Base-by-base conservation (phyloP, 2,329 filamentous ascomycete genomes). In the Chaetomium sp. region DNA sequence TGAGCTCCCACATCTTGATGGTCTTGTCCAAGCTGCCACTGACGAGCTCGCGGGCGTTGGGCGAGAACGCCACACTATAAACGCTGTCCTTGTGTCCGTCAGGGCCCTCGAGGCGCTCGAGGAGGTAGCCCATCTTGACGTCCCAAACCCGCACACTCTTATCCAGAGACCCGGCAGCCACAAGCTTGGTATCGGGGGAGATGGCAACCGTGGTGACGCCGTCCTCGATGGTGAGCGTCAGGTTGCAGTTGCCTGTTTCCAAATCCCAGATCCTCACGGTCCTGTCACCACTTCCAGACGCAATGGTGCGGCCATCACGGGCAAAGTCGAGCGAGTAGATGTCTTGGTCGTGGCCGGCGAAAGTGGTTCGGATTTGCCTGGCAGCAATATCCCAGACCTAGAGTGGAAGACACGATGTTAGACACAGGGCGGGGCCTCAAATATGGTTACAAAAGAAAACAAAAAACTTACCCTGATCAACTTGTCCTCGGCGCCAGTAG, bases 121-220 rank as follows among this genome's bases (percentile, higher is more conserved):
- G 84, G 11, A 96, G 81, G 68, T 87, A 90, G 53, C 91, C 92
- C 57, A 83, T 88, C 62, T 85, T 83, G 41, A 91, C 90, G 70
- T 97, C 92, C 92, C 92, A 99, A 35, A 99, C 92, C 46, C 92
- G 87, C 27, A 99, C 94, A 68, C 91, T 96, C 86, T 96, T 96
- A 71, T 97, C 92, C 44, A 99, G 81, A 44, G 91, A 96, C 48
- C 94, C 94, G 43, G 94, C 94, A 6, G 94, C 94, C 36, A 99
- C 91, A 67, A 87, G 95, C 65, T 92, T 89, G 54, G 90, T 92
- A 71, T 96, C 91, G 6, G 92, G 92, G 36, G 92, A 97, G 70
- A 97, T 96, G 61, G 94, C 94, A 49, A 99, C 92, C 1, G 94
- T 97, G 2, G 92, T 97, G 42, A 97, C 94, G 51, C 94, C 94